A percentile compares a stretch with the other conserved stretches of the same genome.
Evolutionary conservation across 108 stramenopile species (phyloP).

Genomic region (Craspedostauros australis): DNA sequence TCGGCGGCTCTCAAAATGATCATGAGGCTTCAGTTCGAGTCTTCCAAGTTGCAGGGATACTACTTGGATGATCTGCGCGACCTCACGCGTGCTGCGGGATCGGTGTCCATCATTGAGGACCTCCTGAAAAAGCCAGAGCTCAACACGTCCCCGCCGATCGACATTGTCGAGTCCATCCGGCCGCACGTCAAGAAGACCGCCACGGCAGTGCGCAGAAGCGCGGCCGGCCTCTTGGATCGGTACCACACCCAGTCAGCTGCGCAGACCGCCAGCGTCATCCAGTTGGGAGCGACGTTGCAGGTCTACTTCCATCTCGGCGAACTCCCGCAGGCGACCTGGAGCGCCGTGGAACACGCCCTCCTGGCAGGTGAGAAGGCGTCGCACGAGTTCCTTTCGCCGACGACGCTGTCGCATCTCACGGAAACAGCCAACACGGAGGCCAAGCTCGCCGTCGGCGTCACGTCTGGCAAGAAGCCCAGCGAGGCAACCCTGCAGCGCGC

Average conservation of each 20-base stretch:
- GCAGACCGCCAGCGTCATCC: constrained; percentile 4
- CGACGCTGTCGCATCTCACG: constrained; percentile 26
- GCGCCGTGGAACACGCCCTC: constrained; percentile 55
- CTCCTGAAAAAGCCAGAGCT: constrained; percentile 53
- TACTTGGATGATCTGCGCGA: constrained; percentile 75
- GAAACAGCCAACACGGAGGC: constrained; percentile 40
- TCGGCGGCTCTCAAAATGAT: constrained; percentile 77
- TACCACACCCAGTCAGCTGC: constrained; percentile 27
- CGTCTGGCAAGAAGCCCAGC: constrained; percentile 49
- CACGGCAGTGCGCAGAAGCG: constrained; percentile 49
- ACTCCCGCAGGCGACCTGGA: constrained; percentile 74
- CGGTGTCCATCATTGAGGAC: constrained; percentile 72
- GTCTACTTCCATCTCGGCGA: constrained; percentile 83
- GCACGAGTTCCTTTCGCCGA: constrained; percentile 36
- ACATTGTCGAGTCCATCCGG: constrained; percentile 56
- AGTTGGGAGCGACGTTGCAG: constrained; percentile 73
- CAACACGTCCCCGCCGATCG: constrained; percentile 23
- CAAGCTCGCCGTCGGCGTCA: constrained; percentile 32
- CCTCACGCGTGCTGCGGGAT: constrained; percentile 75
- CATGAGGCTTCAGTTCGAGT: constrained; percentile 69
- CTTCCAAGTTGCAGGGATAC: constrained; percentile 50
- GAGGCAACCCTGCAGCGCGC: constrained; percentile 40
- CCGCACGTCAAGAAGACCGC: constrained; percentile 28
- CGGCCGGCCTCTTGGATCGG: constrained; percentile 52
- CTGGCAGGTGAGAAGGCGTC: constrained; percentile 43